Percentiles rank a stretch among this genome's conserved stretches.
Evolutionary conservation across 2,329 filamentous ascomycete genomes (phyloP).

Genomic region (Sporothrix dimorphospora): DNA sequence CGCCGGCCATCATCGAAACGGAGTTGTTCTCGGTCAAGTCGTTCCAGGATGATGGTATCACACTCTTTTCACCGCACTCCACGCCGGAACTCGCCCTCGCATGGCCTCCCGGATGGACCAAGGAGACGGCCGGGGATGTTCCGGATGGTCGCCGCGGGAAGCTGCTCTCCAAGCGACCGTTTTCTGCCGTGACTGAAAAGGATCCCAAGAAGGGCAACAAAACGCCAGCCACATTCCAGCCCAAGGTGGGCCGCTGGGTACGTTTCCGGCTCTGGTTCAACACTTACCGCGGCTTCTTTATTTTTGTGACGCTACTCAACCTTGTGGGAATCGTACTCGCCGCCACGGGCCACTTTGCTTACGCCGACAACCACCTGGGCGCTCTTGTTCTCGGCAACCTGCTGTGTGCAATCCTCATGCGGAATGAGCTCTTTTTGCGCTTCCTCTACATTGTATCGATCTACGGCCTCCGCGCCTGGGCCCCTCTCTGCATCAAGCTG

Average conservation of each 20-base stretch:
- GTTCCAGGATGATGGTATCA: slow-evolving; percentile 4
- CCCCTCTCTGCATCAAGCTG: slow-evolving; percentile 43
- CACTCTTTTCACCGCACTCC: slow-evolving; percentile 7
- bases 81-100: slow-evolving; percentile 1
- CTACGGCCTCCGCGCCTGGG: slow-evolving; percentile 46
- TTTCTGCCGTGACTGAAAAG: not conserved
- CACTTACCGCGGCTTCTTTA: slow-evolving; percentile 48
- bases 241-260: slow-evolving; percentile 41
- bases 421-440: slow-evolving; percentile 46
- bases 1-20: not conserved
- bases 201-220: not conserved
- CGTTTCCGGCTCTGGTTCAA: slow-evolving; percentile 46
- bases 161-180: not conserved
- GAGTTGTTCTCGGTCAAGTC: slow-evolving; percentile 15
- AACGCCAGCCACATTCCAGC: not conserved
- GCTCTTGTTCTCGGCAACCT: slow-evolving; percentile 47
- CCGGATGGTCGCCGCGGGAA: not conserved
- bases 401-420: slow-evolving; percentile 45
- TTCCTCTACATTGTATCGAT: slow-evolving; percentile 45
- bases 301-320: slow-evolving; percentile 44
- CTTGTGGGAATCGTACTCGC: slow-evolving; percentile 44
- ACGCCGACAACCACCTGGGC: slow-evolving; percentile 45
- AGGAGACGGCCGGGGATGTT: not conserved
- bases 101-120: slow-evolving; percentile 17
- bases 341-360: slow-evolving; percentile 41